These are phyloP conservation scores for Prunus kanzakura DNA, from an alignment of 306 rosid species.

Conservation along the genomic window DNA sequence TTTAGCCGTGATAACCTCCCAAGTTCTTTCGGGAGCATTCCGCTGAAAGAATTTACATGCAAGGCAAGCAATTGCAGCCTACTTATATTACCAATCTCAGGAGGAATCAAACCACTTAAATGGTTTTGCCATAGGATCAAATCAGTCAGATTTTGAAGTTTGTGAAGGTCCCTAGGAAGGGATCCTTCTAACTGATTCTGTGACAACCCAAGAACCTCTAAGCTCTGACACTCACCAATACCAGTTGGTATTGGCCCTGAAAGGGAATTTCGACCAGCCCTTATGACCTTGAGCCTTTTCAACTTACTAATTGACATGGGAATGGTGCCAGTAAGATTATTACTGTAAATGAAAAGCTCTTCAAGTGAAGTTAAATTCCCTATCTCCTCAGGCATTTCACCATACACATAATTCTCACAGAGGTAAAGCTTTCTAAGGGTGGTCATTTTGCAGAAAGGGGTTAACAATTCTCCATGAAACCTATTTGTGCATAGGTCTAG, in stretches of 20 bases:
- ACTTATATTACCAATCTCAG: constrained; percentile 60
- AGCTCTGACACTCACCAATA: constrained; percentile 57
- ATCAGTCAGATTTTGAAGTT: constrained; percentile 59
- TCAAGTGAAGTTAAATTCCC: constrained; percentile 54
- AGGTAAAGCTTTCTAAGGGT: constrained; percentile 56
- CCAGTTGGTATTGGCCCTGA: constrained; percentile 56
- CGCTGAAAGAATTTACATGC: constrained; percentile 52
- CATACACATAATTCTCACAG: constrained; percentile 66
- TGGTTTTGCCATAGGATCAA: constrained; percentile 66
- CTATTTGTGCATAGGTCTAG: constrained; percentile 79
- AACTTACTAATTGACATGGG: constrained; percentile 50
- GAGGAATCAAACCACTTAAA: constrained; percentile 61
- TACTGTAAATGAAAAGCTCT: constrained; percentile 67
- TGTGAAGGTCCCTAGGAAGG: constrained; percentile 56
- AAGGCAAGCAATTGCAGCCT: constrained; percentile 62
- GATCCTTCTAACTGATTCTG: constrained; percentile 65
- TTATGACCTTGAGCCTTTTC: constrained; percentile 55
- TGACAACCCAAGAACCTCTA: constrained; percentile 64
- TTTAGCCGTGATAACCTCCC: constrained; percentile 48
- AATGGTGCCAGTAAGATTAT: constrained; percentile 63
- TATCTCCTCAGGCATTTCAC: constrained; percentile 47
- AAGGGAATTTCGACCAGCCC: constrained; percentile 59
- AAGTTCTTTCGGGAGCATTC: constrained; percentile 52
- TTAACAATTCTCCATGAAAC: constrained; percentile 52
- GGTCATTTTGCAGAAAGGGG: constrained; percentile 39